Base-by-base conservation (phyloP, 1,284 basidiomycete species). In the Ceratobasidium sp. region DNA sequence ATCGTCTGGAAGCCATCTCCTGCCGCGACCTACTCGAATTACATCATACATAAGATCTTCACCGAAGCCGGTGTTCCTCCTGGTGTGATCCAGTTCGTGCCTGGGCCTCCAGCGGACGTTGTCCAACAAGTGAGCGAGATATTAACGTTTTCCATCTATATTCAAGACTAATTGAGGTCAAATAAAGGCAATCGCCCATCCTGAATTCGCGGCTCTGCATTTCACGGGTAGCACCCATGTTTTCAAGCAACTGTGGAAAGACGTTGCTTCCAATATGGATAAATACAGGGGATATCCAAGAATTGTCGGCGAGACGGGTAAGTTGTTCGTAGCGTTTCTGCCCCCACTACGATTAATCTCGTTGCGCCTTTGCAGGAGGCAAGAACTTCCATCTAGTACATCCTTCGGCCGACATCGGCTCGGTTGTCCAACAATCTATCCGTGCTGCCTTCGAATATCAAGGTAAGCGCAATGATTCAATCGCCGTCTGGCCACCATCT, bases 381-480 rank as follows among this genome's bases (percentile, higher is more conserved):
- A 99, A 99, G 89, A 99, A 99, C 89, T 99, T 97, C 90, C 97
- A 99, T 87, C 83, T 99, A 77, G 88, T 99, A 69, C 97, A 99
- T 86, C 88, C 91, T 75, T 93, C 92, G 17, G 97, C 97, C 69
- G 94, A 98, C 82, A 87, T 97, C 77, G 89, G 89, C 84, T 95
- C 96, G 80, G 95, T 97, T 46, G 97, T 96, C 70, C 83, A 94
- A 70, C 97, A 99, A 87, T 92, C 90, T 75, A 90, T 99, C 81
- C 91, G 97, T 78, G 95, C 90, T 28, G 97, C 93, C 0, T 99
- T 98, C 85, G 97, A 99, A 86, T 99, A 99, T 86, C 96, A 97
- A 87, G 97, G 96, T 91, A 79, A 52, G 82, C 75, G 23, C 48
- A 26, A 23, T 73, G 17, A 94, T 99, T 57, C 33, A 33, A 33